These are phyloP conservation scores for Trichoderma parareesei DNA, from an alignment of 495 filamentous ascomycete genomes.

Conservation along the genomic window DNA sequence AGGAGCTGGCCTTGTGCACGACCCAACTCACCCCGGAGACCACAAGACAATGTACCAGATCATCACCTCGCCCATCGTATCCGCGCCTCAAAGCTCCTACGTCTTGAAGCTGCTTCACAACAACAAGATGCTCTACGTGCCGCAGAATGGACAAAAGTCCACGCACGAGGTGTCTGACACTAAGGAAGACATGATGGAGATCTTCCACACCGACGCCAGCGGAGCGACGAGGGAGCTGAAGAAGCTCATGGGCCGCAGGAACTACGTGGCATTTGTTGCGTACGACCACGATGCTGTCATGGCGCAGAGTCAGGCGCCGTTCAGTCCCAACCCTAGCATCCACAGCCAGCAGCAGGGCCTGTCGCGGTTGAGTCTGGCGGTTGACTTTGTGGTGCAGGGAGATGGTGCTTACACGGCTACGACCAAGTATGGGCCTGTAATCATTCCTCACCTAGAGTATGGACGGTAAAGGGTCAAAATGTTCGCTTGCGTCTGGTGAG, in stretches of 20 bases:
- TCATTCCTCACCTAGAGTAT: slow-evolving; percentile 87
- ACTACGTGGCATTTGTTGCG: slow-evolving; percentile 89
- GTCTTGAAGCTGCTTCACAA: slow-evolving; percentile 87
- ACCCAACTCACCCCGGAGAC: slow-evolving; percentile 79
- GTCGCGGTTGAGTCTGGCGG: slow-evolving; percentile 77
- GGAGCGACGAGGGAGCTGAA: slow-evolving; percentile 72
- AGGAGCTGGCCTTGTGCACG: slow-evolving; percentile 90
- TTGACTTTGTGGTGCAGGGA: slow-evolving; percentile 96
- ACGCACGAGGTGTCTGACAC: slow-evolving; percentile 65
- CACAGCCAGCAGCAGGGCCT: slow-evolving; percentile 33
- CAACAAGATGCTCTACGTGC: slow-evolving; percentile 84
- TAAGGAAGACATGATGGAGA: slow-evolving; percentile 99
- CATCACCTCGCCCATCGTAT: slow-evolving; percentile 85
- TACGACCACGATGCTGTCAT: slow-evolving; percentile 79
- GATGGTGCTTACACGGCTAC: slow-evolving; percentile 70
- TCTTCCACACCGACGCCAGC: slow-evolving; percentile 85
- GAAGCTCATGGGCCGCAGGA: slow-evolving; percentile 84
- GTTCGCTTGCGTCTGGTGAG: too few species aligned
- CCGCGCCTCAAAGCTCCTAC: slow-evolving; percentile 73
- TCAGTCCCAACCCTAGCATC: slow-evolving; percentile 18
- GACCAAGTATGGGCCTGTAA: slow-evolving; percentile 94
- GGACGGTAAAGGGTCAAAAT: slow-evolving; percentile 53
- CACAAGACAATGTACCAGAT: slow-evolving; percentile 99
- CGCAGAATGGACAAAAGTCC: slow-evolving; percentile 79
- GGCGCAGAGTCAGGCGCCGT: slow-evolving; percentile 36